Conservation (phyloP, 805 yeast species). For the Isabelozyma pseudorhagii region DNA sequence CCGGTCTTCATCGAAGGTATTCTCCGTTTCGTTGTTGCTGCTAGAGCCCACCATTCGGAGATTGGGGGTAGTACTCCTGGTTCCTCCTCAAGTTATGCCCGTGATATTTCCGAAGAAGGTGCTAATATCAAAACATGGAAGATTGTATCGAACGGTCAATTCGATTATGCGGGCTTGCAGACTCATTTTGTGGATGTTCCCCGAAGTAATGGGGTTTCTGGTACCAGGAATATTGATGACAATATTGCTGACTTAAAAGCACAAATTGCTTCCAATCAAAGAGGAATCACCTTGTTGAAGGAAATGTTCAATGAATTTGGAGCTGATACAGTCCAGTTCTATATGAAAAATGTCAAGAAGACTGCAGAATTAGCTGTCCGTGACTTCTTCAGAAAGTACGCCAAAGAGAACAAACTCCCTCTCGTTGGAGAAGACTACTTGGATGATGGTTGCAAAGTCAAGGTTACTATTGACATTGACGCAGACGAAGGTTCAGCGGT, state of each 20-base stretch:
- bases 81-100: slow-evolving; percentile 14
- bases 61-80: slow-evolving; percentile 21
- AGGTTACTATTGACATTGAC: slow-evolving; percentile 14
- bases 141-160: slow-evolving; percentile 12
- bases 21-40: slow-evolving; percentile 12
- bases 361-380: slow-evolving; percentile 77
- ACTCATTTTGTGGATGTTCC: slow-evolving; percentile 14
- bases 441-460: slow-evolving; percentile 14
- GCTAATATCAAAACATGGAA: slow-evolving; percentile 17
- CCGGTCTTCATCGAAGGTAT: slow-evolving; percentile 15
- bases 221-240: slow-evolving; percentile 17
- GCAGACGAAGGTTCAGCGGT: slow-evolving; percentile 16
- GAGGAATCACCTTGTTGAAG: slow-evolving; percentile 66
- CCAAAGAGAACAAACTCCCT: slow-evolving; percentile 39
- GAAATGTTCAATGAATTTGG: slow-evolving; percentile 60
- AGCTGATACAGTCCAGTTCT: slow-evolving; percentile 55
- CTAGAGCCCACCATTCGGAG: slow-evolving; percentile 23
- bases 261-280: slow-evolving; percentile 82
- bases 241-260: slow-evolving; percentile 62
- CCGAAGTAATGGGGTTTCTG: slow-evolving; percentile 14
- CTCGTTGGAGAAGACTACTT: slow-evolving; percentile 12
- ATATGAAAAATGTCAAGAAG: slow-evolving; percentile 79
- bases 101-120: slow-evolving; percentile 18
- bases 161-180: slow-evolving; percentile 13
- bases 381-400: slow-evolving; percentile 15